Base-by-base conservation (phyloP, 306 rosid genomes). In the Pyrus betulifolia region DNA sequence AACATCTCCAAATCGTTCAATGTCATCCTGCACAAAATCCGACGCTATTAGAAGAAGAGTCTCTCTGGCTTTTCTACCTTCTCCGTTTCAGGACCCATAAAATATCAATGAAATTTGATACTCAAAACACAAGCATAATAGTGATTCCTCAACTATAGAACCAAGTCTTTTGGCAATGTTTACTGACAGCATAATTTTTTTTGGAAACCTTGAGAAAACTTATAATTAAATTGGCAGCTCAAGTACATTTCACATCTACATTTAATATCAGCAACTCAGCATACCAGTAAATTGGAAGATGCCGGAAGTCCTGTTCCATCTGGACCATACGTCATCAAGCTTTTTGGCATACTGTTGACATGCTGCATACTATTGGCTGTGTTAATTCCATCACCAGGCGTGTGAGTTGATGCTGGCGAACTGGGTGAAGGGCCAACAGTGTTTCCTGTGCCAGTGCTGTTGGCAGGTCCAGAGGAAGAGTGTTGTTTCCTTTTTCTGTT, bases 381-480 rank as follows among this genome's bases (percentile, higher is more conserved):
- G 76, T 87, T 83, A 65, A 83, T 91, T 78, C 96, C 96, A 74
- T 93, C 96, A 54, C 93, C 97, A 35, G 98, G 98, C 57, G 97
- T 89, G 76, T 93, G 98, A 80, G 92, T 89, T 62, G 98, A 93
- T 79, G 93, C 90, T 33, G 93, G 98, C 76, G 98, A 91, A 75
- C 93, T 84, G 69, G 96, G 91, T 60, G 97, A 89, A 72, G 89
- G 95, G 80, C 97, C 97, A 21, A 87, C 75, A 14, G 98, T 91
- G 70, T 93, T 93, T 81, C 97, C 98, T 66, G 98, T 93, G 75
- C 96, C 91, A 38, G 91, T 88, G 83, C 98, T 93, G 83, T 93
- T 90, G 70, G 96, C 97, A 81, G 97, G 86, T 76, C 98, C 98
- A 30, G 98, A 91, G 55, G 97, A 90, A 58, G 97, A 83, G 80